phyloP scores from a whole-genome alignment of 208 protist species.

The Endotrypanum monterogeii region DNA sequence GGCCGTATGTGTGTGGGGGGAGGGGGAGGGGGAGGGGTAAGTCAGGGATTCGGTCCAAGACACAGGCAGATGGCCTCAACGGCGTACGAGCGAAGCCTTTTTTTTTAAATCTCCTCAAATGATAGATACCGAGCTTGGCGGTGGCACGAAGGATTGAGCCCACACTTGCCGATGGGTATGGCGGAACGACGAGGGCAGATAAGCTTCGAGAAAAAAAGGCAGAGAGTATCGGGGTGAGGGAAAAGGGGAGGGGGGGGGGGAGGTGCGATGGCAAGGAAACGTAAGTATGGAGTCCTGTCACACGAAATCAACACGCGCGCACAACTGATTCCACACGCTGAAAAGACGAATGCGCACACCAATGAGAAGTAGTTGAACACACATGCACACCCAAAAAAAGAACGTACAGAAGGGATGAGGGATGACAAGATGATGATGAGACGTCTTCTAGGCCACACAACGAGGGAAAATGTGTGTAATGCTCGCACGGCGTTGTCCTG shows the following conservation, averaged over 20 bases:
- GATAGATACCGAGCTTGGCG: not conserved
- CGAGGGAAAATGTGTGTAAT: not conserved
- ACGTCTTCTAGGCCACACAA: not conserved
- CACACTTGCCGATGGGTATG: not conserved
- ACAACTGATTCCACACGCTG: not conserved
- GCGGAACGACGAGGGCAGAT: not conserved
- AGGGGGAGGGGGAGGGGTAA: not conserved
- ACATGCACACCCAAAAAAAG: too few species aligned
- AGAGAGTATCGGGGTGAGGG: not conserved
- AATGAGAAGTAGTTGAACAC: too few species aligned
- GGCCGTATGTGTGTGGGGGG: too few species aligned
- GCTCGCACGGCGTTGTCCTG: not conserved
- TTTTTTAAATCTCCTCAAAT: not conserved
- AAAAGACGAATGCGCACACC: not conserved
- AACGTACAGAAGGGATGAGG: too few species aligned
- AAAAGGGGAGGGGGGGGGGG: not conserved
- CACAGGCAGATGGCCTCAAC: not conserved
- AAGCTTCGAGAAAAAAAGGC: not conserved
- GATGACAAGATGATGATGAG: not conserved
- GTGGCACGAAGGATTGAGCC: not conserved
- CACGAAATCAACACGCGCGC: not conserved
- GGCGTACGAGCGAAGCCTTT: not conserved
- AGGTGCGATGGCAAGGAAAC: not conserved
- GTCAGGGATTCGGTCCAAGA: too few species aligned
- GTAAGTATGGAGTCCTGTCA: slow-evolving; percentile 2